Evolutionary conservation across 768 basidiomycete genomes (phyloP), one percentile per base, ranked within the genome.

Genomic region (Mycena venus): DNA sequence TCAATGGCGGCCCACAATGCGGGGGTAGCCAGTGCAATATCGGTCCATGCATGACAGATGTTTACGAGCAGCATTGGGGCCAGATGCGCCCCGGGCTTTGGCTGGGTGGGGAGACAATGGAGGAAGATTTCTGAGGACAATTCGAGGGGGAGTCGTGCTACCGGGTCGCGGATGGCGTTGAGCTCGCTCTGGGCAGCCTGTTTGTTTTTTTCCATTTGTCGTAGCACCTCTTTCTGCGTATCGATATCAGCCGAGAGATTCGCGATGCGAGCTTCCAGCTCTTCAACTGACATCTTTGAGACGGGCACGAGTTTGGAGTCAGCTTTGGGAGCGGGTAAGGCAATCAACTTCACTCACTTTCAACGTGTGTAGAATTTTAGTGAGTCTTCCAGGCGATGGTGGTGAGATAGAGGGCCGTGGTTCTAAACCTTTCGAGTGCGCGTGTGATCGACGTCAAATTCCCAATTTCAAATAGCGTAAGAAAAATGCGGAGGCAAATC

Each of bases 101-200:
- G 31, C 3, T 3, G 27, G 11, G 5, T 14, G 34, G 58, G 27
- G 6, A 70, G 49, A n/a, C 69, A 62, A 9, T 34, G 38, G 19
- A 70, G 5, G 29, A 70, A 70, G 8, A 70, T 70, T 6, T 56
- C 51, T 14, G 49, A 55, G 3, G 69, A 53, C 12, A 70, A 29
- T 56, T 70, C 69, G 51, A 70, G 60, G 15, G 60, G 69, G 4
- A 70, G 15, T 15, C 69, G 61, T 6, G 49, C 51, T 0, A 70
- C 10, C 14, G 69, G 60, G 21, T 70, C 69, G n/a, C 60, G 61
- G 40, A 55, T n/a, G 21, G 49, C 38, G 27, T 70, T 63, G 61
- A 70, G 47, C 36, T 55, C 49, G 36, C 34, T 25, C 36, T 53
- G 34, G 12, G 23, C 34, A 31, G 27, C 34, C n/a, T 4, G n/a